Evolutionary conservation across 2,329 filamentous ascomycete genomes (phyloP).

Genomic region (Ascochyta lentis): DNA sequence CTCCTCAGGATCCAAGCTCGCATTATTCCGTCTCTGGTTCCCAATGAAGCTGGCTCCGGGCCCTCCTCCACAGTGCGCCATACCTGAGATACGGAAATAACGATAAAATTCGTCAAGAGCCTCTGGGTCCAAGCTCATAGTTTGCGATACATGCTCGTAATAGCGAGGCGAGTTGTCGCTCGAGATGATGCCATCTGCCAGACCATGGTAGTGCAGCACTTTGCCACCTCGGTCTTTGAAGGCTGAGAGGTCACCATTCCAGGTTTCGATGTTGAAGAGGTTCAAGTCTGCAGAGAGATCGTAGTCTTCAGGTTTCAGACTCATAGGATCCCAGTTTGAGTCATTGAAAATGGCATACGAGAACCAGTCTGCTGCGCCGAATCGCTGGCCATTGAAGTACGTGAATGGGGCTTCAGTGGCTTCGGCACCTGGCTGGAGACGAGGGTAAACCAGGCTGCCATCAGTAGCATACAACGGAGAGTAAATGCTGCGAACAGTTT

Average conservation of each 20-base stretch:
- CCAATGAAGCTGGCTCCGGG: constrained; percentile 42
- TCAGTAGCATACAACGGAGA: too few relatives aligned
- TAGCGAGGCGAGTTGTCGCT: constrained; percentile 52
- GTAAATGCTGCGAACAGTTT: too few relatives aligned
- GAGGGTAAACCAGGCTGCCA: too few relatives aligned
- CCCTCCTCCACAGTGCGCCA: constrained; percentile 57
- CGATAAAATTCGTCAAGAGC: constrained; percentile 52
- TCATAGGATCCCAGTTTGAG: constrained; percentile 48
- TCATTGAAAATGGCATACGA: constrained; percentile 55
- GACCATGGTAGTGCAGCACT: constrained; percentile 26
- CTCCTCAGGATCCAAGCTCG: constrained; percentile 38
- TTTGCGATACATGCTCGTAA: constrained; percentile 52
- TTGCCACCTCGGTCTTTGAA: constrained; percentile 21
- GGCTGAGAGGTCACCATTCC: constrained; percentile 50
- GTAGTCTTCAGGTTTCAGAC: constrained; percentile 27
- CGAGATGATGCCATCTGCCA: constrained; percentile 45
- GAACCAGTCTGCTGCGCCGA: constrained; percentile 50
- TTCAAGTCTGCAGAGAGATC: constrained; percentile 42
- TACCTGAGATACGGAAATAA: constrained; percentile 58
- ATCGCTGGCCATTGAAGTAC: too few relatives aligned
- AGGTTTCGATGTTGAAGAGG: constrained; percentile 41
- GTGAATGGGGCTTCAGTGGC: too few relatives aligned
- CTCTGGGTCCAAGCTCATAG: constrained; percentile 38
- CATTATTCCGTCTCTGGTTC: background rate
- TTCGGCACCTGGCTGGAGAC: too few relatives aligned